Percentiles rank a stretch among this genome's conserved stretches.
phyloP scores from a whole-genome alignment of 805 yeast genomes.

The Barnettozyma siamensis region DNA sequence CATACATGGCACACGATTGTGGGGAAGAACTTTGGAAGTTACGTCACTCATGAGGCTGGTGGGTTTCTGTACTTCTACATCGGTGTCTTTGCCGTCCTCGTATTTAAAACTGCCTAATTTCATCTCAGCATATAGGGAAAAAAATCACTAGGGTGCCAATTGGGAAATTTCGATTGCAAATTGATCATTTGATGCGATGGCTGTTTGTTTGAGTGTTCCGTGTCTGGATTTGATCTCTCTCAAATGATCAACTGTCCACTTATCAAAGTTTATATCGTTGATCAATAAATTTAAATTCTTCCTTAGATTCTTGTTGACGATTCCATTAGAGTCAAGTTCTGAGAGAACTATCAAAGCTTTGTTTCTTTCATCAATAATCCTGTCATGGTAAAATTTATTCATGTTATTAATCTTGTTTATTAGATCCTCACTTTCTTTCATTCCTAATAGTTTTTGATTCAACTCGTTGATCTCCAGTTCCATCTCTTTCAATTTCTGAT shows the following conservation, averaged over 20 bases:
- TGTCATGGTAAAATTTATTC: constrained; percentile 23
- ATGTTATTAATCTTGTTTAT: constrained; percentile 18
- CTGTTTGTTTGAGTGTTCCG: not conserved
- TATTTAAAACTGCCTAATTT: constrained; percentile 55
- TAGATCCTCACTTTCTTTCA: constrained; percentile 19
- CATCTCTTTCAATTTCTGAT: constrained; percentile 13
- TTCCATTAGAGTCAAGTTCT: constrained; percentile 7
- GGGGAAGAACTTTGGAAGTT: constrained; percentile 74
- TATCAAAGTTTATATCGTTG: constrained; percentile 6
- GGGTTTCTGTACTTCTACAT: constrained; percentile 66
- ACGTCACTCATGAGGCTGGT: constrained; percentile 75
- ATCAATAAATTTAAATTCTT: constrained; percentile 7
- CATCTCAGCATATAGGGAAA: not conserved
- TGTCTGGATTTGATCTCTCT: not conserved
- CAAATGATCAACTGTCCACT: not conserved
- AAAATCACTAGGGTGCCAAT: constrained; percentile 1
- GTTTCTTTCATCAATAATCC: constrained; percentile 23
- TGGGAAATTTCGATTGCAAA: constrained; percentile 2
- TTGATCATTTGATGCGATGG: not conserved
- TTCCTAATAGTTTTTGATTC: constrained; percentile 15
- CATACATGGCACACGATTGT: constrained; percentile 79
- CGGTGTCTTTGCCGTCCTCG: constrained; percentile 60
- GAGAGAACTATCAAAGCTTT: constrained; percentile 19
- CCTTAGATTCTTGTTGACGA: constrained; percentile 1
- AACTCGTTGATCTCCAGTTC: constrained; percentile 17